Percentiles rank a stretch among this genome's conserved stretches.
Evolutionary conservation across 1,284 basidiomycete genomes (phyloP).

Genomic region (Mycena sp.): DNA sequence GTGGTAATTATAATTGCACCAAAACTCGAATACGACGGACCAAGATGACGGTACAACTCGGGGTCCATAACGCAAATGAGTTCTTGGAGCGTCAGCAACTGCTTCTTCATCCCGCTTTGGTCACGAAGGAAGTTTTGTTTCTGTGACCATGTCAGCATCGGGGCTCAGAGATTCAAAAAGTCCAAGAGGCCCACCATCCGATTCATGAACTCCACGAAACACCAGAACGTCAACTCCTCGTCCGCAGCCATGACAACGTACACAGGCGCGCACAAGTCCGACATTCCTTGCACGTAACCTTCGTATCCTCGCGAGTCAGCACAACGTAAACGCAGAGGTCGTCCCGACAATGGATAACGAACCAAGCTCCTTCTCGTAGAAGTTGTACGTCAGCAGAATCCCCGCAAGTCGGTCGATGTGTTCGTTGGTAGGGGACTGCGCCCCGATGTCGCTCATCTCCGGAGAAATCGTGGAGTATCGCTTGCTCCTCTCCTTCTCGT

Average conservation of each 20-base stretch:
- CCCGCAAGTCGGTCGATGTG: conserved; percentile 84
- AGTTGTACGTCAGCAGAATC: conserved; percentile 93
- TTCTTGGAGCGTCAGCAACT: conserved; percentile 89
- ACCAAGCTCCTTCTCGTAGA: conserved; percentile 91
- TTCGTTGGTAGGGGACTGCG: conserved; percentile 86
- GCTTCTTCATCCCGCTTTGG: conserved; percentile 97
- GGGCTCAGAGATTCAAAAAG: conserved; percentile 10
- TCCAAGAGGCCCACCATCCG: conserved; percentile 75
- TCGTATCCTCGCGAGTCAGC: conserved; percentile 36
- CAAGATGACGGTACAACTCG: conserved; percentile 88
- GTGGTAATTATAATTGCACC: conserved; percentile 9
- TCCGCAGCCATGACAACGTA: conserved; percentile 93
- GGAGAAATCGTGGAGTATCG: conserved; percentile 78
- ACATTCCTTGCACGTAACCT: conserved; percentile 98
- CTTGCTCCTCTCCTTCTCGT: conserved; percentile 62
- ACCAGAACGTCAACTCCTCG: conserved; percentile 94
- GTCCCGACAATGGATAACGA: conserved; percentile 42
- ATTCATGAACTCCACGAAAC: conserved; percentile 94
- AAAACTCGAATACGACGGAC: conserved; percentile 47
- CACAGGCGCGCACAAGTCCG: conserved; percentile 92
- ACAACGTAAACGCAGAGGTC: conserved; percentile 33
- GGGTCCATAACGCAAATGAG: conserved; percentile 95
- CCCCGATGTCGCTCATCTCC: conserved; percentile 74
- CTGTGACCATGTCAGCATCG: conserved; percentile 51
- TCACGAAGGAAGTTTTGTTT: conserved; percentile 96